Base-by-base conservation (phyloP, 352 stramenopile species). In the Pythium aquatile region DNA sequence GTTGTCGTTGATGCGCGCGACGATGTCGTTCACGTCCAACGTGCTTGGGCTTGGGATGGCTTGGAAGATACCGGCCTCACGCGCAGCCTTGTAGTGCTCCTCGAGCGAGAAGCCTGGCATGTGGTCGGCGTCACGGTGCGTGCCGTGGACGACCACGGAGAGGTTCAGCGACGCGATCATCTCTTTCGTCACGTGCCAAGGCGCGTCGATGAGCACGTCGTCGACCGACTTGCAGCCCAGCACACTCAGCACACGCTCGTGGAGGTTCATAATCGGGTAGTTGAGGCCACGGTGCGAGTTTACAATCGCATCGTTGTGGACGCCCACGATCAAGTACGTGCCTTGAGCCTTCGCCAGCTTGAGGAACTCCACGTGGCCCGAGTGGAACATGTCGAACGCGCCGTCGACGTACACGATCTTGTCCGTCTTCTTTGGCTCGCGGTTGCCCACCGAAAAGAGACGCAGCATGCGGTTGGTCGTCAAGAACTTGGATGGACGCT, bases 311-410 rank as follows among this genome's bases (percentile, higher is more conserved):
- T 99, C 97, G 69, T 97, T 96, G 77, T 99, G 95, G 51, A 99
- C 87, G 39, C 96, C 97, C 30, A 99, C 97, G 63, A 99, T 97
- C 5, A 99, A 65, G 75, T 98, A 99, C 75, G 97, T 90, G 52
- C 96, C 95, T 51, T 96, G 74, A 66, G 91, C 70, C 63, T 96
- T 97, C 8, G 94, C 93, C 14, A 87, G 80, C 81, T 98, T 97
- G 35, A 99, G 73, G 57, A 99, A 96, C 63, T 97, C 88, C 16
- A 99, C 94, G 75, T 99, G 97, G 55, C 97, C 97, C 17, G 93
- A 90, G 77, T 99, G 97, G 82, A 99, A 99, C 91, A 99, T 98
- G 78, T 99, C 97, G 78, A 97, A 99, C 24, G 91, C 88, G 55
- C 97, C 97, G 77, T 99, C 96, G 62, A 99, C 98, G 79, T 99